Base-by-base conservation (phyloP, 768 basidiomycete genomes). In the Suillus weaverae region DNA sequence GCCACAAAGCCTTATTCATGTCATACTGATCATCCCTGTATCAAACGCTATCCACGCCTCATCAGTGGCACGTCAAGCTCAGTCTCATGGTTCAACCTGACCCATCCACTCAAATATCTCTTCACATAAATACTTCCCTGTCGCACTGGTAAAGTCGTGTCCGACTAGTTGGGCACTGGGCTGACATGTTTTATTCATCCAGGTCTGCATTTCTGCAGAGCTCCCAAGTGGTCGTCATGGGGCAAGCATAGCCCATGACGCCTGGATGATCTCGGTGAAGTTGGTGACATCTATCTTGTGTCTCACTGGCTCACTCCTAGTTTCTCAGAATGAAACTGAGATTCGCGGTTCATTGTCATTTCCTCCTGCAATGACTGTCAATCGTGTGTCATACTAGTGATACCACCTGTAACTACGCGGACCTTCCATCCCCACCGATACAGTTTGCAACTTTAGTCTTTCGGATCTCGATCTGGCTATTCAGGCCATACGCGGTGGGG, bases 351-450 rank as follows among this genome's bases (percentile, higher is more conserved):
- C 76, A 2, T 77, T 82, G 46, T 76, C 76, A 9, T 74, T 70
- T 8, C 66, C 69, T 39, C 76, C 79, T 13, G 67, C 72, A 10
- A 78, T 76, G 71, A 71, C 81, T 7, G 79, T 82, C 22, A 77
- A 79, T 65, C 69, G 74, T 43, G 69, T 79, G n/a, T 76, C 76
- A 20, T 80, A 74, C 62, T 71, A 70, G 32, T 78, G 71, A 16
- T 80, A 72, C 65, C 71, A 71, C 0, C 72, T 79, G 51, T 77
- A 80, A 59, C 63, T 80, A 22, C 76, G 71, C 1, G 84, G 84
- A 14, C 85, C 85, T 14, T 86, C 85, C 5, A 64, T 85, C 39
- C 81, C 83, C 6, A 68, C 80, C 0, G 84, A 86, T 64, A 84
- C 82, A 0, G 83, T 83, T 1, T 85, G 85, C 66, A 84, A 81